Percentiles rank a stretch among this genome's conserved stretches.
These are phyloP conservation scores for Lentinula sp. DNA, from an alignment of 768 basidiomycete genomes.

Conservation along the genomic window DNA sequence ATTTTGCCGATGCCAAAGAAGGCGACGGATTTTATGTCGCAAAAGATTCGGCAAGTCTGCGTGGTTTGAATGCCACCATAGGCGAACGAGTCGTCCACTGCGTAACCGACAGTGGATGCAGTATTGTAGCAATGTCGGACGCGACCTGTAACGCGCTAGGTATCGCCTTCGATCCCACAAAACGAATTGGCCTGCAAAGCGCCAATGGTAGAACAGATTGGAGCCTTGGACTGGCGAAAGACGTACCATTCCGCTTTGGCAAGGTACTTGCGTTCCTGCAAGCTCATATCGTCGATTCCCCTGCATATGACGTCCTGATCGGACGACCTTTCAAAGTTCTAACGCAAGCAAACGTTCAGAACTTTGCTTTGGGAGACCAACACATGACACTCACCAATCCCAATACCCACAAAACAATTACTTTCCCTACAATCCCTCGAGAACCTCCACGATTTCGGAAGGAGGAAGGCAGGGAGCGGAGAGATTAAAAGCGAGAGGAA, in stretches of 20 bases:
- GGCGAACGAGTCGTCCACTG: background rate
- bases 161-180: background rate
- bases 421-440: conserved; percentile 2
- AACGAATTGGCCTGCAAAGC: background rate
- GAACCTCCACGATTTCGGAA: background rate
- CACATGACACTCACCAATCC: conserved; percentile 3
- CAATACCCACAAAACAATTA: background rate
- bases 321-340: conserved; percentile 9
- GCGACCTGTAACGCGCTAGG: background rate
- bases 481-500: background rate
- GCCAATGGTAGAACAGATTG: background rate
- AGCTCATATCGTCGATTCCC: conserved; percentile 8
- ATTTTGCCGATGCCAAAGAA: background rate
- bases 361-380: background rate
- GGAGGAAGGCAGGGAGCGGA: background rate
- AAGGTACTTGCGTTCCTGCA: conserved; percentile 5
- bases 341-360: background rate
- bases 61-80: background rate
- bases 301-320: conserved; percentile 10
- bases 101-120: background rate
- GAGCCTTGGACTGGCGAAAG: conserved; percentile 6
- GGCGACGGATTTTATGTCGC: background rate
- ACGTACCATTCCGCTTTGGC: conserved; percentile 8
- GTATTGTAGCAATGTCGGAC: background rate
- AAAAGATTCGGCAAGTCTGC: background rate